A percentile compares a stretch with the other conserved stretches of the same genome.
Evolutionary conservation across 140 eudicot species (phyloP).

Genomic region (Ambrosia hybrid): DNA sequence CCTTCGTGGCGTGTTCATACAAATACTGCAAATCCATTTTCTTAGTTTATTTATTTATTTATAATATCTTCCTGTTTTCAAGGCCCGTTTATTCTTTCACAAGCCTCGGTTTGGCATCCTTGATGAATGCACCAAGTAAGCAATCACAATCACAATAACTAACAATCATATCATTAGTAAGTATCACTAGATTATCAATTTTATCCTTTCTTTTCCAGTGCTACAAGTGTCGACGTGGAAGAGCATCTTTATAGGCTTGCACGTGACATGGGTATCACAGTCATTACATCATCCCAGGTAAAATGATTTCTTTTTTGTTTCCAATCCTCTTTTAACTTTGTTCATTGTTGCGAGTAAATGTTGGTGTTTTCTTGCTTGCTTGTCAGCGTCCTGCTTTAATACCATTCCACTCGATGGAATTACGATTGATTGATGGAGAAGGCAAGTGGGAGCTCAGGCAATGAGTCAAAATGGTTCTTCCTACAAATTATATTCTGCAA

Average conservation of each 20-base stretch:
- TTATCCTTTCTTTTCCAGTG: constrained; percentile 39
- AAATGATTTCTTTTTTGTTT: not conserved
- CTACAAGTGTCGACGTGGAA: constrained; percentile 97
- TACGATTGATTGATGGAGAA: constrained; percentile 89
- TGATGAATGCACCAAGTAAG: constrained; percentile 99
- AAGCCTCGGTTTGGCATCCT: constrained; percentile 92
- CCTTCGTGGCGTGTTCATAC: not conserved
- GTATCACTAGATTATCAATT: not conserved
- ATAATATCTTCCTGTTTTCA: constrained; percentile 26
- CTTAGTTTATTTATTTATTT: not conserved
- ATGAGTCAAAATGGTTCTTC: constrained; percentile 31
- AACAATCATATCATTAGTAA: not conserved
- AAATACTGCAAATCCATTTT: too few relatives aligned
- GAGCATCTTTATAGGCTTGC: constrained; percentile 93
- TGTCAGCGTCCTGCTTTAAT: constrained; percentile 95
- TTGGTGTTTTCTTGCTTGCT: constrained; percentile 7
- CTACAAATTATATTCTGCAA: constrained; percentile 17
- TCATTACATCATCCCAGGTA: constrained; percentile 95
- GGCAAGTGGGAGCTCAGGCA: constrained; percentile 97
- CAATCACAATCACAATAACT: not conserved
- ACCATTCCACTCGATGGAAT: constrained; percentile 81
- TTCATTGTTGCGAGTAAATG: not conserved
- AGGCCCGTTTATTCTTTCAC: constrained; percentile 99
- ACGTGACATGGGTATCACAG: constrained; percentile 73
- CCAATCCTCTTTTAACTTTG: not conserved